Evolutionary conservation across 1,284 basidiomycete genomes (phyloP).

Genomic region (Erythrobasidium hasegawianum): DNA sequence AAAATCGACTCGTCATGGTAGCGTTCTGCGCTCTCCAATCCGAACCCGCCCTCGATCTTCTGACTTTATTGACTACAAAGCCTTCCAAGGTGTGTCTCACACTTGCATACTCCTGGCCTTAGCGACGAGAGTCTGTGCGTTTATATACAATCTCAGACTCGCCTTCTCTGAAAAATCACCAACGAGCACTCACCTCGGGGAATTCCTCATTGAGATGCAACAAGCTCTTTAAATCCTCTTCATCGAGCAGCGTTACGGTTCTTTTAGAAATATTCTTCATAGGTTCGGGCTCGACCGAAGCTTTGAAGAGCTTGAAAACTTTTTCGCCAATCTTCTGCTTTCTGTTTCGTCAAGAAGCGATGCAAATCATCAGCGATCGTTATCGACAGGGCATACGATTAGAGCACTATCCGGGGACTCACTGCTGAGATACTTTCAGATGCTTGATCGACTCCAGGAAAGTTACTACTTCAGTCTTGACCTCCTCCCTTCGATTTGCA

Average conservation of each 20-base stretch:
- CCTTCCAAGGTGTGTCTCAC: too few relatives aligned
- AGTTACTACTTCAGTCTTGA: not conserved
- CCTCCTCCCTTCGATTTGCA: not conserved
- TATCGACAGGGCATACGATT: not conserved
- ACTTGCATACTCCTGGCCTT: slow-evolving; percentile 9
- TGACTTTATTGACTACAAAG: too few relatives aligned
- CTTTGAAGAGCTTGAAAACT: slow-evolving; percentile 32
- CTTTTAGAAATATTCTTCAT: slow-evolving; percentile 30
- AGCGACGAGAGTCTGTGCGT: not conserved
- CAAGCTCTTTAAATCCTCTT: slow-evolving; percentile 13
- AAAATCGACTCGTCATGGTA: too few relatives aligned
- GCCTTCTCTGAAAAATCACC: too few relatives aligned
- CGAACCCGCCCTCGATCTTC: too few relatives aligned
- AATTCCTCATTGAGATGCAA: slow-evolving; percentile 21
- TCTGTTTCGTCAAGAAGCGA: not conserved
- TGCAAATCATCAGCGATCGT: not conserved
- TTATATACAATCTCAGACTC: too few relatives aligned
- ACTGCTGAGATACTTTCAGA: slow-evolving; percentile 22
- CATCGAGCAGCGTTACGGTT: slow-evolving; percentile 22
- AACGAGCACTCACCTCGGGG: slow-evolving; percentile 15
- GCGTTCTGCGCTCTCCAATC: too few relatives aligned
- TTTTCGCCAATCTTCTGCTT: slow-evolving; percentile 29
- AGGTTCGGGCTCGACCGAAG: not conserved
- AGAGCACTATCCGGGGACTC: not conserved
- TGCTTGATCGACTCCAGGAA: slow-evolving; percentile 8